These are phyloP conservation scores for Podospora pseudopauciseta DNA, from an alignment of 495 filamentous ascomycete genomes.

Conservation along the genomic window DNA sequence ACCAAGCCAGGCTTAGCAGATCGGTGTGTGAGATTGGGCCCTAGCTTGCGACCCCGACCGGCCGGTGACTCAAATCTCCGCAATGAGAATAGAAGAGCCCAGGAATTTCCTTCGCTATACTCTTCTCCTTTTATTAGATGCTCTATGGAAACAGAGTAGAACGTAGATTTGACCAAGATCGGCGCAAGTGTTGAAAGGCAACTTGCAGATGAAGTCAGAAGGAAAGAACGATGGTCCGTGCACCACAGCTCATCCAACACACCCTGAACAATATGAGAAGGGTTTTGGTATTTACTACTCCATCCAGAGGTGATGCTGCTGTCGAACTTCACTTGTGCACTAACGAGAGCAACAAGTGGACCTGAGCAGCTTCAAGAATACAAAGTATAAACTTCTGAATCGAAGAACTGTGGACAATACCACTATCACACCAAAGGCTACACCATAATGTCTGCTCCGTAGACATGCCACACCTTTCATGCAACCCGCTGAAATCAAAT, in stretches of 20 bases:
- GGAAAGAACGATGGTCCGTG: too few species aligned
- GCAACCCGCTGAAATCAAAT: background rate
- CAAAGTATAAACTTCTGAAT: background rate
- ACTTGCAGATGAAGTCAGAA: too few species aligned
- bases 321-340: background rate
- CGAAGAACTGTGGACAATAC: background rate
- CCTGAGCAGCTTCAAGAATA: background rate
- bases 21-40: background rate
- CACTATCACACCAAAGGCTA: constrained; percentile 1
- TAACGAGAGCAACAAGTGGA: background rate
- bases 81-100: background rate
- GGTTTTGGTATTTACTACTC: background rate
- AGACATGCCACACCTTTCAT: background rate
- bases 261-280: background rate
- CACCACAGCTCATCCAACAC: too few species aligned
- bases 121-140: background rate
- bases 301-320: background rate
- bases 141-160: too few species aligned
- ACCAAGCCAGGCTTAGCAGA: background rate
- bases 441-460: background rate
- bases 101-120: background rate
- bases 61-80: background rate
- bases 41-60: background rate
- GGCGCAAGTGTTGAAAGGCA: too few species aligned
- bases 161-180: too few species aligned